Base-by-base conservation (phyloP, 1,284 basidiomycete species). In the Wolfiporia cocos region DNA sequence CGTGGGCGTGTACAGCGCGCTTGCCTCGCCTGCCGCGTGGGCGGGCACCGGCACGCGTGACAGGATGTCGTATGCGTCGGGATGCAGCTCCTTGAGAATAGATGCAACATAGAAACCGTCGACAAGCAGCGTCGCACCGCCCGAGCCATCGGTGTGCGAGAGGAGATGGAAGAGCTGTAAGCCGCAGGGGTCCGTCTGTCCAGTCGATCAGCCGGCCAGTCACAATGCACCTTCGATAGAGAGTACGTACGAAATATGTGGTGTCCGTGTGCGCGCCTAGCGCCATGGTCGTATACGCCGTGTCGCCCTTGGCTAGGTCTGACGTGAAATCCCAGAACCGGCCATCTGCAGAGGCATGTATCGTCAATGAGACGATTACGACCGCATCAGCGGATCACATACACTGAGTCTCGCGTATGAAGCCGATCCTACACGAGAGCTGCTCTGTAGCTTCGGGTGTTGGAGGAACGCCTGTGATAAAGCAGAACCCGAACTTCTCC, bases 301-400 rank as follows among this genome's bases (percentile, higher is more conserved):
- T 84, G 60, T 98, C 94, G 17, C 92, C 92, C 57, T 89, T 92
- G 10, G 86, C 81, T 17, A 96, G 74, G 58, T 96, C 84, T 0
- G 93, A 83, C 1, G 93, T 97, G 57, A 99, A 96, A 57, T 97
- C 92, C 94, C 95, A 99, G 64, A 98, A 95, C 37, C 82, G 81
- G 24, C 91, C 92, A 53, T 94, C 89, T 92, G 45, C 1, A 37
- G 6, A 23, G 4, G 15, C 29, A 2, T 23, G 23, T 34, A 22
- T 15, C n/a, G n/a, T n/a, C n/a, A n/a, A n/a, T n/a, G n/a, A n/a
- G n/a, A n/a, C n/a, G n/a, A n/a, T n/a, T n/a, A n/a, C n/a, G n/a
- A n/a, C n/a, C n/a, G n/a, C n/a, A n/a, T n/a, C n/a, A 29, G 35
- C 12, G 4, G 15, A 29, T 15, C 10, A 62, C 74, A 49, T 57